phyloP scores from a whole-genome alignment of 352 stramenopile genomes.

The Phytophthora multivora region DNA sequence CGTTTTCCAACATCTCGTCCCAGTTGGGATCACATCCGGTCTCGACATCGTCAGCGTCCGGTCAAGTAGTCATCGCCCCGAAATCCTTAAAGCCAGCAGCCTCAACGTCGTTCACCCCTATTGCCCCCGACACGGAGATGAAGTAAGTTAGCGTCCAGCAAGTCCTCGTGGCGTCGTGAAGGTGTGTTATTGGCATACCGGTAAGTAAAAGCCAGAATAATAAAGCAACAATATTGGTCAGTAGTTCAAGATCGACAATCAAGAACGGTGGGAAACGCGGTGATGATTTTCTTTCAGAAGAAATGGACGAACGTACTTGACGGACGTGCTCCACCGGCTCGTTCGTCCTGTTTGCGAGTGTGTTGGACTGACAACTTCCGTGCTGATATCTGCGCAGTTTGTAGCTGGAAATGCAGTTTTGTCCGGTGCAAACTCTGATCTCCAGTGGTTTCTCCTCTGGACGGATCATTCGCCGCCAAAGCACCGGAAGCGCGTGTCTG shows the following conservation, averaged over 20 bases:
- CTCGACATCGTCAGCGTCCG: constrained; percentile 14
- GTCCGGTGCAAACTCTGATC: constrained; percentile 1
- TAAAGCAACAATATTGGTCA: constrained; percentile 33
- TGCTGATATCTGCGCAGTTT: constrained; percentile 19
- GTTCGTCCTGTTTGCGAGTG: constrained; percentile 7
- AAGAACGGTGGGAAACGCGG: constrained; percentile 1
- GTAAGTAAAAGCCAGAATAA: constrained; percentile 26
- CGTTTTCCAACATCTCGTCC: constrained; percentile 37
- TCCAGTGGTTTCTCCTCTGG: constrained; percentile 6
- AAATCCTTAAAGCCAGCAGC: constrained; percentile 33
- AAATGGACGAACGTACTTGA: constrained; percentile 10
- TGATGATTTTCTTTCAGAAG: constrained; percentile 14
- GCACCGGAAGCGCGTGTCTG: not conserved
- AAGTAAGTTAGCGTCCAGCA: constrained; percentile 30
- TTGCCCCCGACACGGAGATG: constrained; percentile 35
- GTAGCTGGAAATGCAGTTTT: constrained; percentile 29
- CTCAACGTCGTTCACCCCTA: constrained; percentile 19
- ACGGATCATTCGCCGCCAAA: constrained; percentile 1
- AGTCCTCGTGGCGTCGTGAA: constrained; percentile 2
- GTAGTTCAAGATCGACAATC: constrained; percentile 6
- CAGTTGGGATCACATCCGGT: constrained; percentile 28
- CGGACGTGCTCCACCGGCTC: not conserved
- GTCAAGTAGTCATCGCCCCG: constrained; percentile 42
- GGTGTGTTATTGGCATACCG: constrained; percentile 16
- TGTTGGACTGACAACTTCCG: constrained; percentile 10